Percentiles rank a stretch among this genome's conserved stretches.
phyloP scores from a whole-genome alignment of 2,329 filamentous ascomycete species.

The Fusarium bulbicola region DNA sequence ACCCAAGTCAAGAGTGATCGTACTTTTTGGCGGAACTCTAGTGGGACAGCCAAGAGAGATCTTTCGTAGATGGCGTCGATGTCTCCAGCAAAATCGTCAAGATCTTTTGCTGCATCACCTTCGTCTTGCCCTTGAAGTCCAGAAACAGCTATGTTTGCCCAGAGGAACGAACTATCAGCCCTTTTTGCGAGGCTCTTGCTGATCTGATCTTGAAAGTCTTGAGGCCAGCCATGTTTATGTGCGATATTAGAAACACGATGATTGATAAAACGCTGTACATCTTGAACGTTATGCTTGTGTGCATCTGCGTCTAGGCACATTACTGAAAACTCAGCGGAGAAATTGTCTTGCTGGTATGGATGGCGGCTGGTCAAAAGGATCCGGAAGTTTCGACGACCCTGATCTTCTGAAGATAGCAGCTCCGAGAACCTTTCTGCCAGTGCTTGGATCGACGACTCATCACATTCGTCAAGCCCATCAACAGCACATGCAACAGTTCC shows the following conservation, averaged over 20 bases:
- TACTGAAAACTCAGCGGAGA: background rate
- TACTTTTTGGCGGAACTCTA: background rate
- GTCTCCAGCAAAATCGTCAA: background rate
- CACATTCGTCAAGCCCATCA: constrained; percentile 18
- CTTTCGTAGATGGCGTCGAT: background rate
- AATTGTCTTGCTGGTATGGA: accelerated
- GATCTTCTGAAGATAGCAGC: background rate
- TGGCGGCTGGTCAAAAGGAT: background rate
- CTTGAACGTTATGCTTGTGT: background rate
- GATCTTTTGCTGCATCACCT: background rate
- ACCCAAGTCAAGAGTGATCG: background rate
- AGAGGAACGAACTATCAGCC: background rate
- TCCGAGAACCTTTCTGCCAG: background rate
- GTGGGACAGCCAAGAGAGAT: background rate
- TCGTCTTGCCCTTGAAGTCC: background rate
- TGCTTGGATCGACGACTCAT: background rate
- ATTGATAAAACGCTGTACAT: background rate
- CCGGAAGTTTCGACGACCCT: background rate
- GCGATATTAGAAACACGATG: background rate
- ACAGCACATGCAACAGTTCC: background rate
- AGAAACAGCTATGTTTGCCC: background rate
- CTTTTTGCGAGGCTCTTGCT: background rate
- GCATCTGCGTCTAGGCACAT: background rate
- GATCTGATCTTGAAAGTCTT: background rate
- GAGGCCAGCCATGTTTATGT: background rate